phyloP scores from a whole-genome alignment of 805 yeast species.

The Pichia cabralensis region DNA sequence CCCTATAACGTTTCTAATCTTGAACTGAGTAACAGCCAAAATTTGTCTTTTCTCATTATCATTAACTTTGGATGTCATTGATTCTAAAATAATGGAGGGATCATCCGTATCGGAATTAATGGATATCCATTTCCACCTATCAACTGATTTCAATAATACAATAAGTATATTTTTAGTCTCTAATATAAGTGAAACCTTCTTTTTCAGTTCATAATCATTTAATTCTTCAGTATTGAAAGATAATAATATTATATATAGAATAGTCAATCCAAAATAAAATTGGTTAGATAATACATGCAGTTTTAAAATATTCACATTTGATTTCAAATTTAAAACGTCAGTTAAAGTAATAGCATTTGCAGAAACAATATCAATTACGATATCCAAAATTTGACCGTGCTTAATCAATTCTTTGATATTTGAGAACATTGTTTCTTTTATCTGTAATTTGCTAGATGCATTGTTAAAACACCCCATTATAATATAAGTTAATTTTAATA shows the following conservation, averaged over 20 bases:
- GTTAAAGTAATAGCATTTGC: constrained; percentile 13
- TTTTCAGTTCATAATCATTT: constrained; percentile 4
- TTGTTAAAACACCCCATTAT: constrained; percentile 9
- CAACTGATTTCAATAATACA: constrained; percentile 40
- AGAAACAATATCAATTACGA: constrained; percentile 6
- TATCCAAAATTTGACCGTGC: constrained; percentile 7
- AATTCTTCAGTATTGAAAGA: constrained; percentile 9
- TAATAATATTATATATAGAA: constrained; percentile 16
- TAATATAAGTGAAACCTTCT: constrained; percentile 6
- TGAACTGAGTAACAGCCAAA: constrained; percentile 21
- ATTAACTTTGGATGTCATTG: constrained; percentile 7
- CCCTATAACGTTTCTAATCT: constrained; percentile 47
- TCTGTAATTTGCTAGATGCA: constrained; percentile 11
- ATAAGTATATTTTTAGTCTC: constrained; percentile 31
- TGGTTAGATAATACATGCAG: constrained; percentile 17
- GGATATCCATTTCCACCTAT: constrained; percentile 54
- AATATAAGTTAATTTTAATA: constrained; percentile 5
- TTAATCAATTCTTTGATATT: constrained; percentile 17
- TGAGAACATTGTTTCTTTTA: constrained; percentile 16
- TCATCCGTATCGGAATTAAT: constrained; percentile 17
- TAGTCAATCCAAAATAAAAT: constrained; percentile 23
- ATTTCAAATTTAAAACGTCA: constrained; percentile 15
- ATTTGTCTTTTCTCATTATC: constrained; percentile 18
- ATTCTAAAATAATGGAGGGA: constrained; percentile 7
- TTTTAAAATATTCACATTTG: constrained; percentile 2